Base-by-base conservation (phyloP, 371 early-diverging fungal genomes). In the Circinella umbellata region DNA sequence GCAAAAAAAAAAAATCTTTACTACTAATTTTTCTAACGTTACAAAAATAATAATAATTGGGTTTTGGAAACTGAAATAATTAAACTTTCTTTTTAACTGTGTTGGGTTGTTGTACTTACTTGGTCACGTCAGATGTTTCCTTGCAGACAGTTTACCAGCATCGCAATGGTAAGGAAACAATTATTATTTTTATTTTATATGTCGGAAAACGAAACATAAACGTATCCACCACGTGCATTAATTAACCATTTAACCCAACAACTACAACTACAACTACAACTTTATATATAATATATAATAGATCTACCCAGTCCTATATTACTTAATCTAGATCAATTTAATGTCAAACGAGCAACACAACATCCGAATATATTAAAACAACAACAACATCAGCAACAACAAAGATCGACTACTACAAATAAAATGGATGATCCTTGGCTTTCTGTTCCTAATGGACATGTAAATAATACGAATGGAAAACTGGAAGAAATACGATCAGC, bases 141-240 rank as follows among this genome's bases (percentile, higher is more conserved):
- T 59, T 82, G n/a, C 70, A 80, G 34, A 77, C 72, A 9, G 70
- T 82, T 4, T 71, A 71, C 55, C 68, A 74, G 11, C 74, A 82
- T 67, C 76, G 77, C 65, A 67, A 80, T 54, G 75, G 82, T 79
- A 73, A 60, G 63, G 15, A 9, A n/a, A 0, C 7, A 0, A n/a
- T 51, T n/a, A 36, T 39, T 39, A 62, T 18, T n/a, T n/a, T n/a
- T 13, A 11, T 53, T 36, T 37, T 5, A 59, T 5, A 59, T 59
- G 38, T 57, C 57, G 57, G 57, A 57, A 57, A 20, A 57, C 35
- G 57, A 57, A 57, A 57, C 57, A 34, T 57, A 27, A n/a, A 27
- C 57, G 57, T 27, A 57, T 57, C 34, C 5, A 20, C 57, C 57
- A 57, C 57, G 57, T 57, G 57, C 57, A 57, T 57, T 57, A 57